A percentile compares a stretch with the other conserved stretches of the same genome.
Evolutionary conservation across 1,284 basidiomycete species (phyloP).

Genomic region (Rhodotorula mucilaginosa): DNA sequence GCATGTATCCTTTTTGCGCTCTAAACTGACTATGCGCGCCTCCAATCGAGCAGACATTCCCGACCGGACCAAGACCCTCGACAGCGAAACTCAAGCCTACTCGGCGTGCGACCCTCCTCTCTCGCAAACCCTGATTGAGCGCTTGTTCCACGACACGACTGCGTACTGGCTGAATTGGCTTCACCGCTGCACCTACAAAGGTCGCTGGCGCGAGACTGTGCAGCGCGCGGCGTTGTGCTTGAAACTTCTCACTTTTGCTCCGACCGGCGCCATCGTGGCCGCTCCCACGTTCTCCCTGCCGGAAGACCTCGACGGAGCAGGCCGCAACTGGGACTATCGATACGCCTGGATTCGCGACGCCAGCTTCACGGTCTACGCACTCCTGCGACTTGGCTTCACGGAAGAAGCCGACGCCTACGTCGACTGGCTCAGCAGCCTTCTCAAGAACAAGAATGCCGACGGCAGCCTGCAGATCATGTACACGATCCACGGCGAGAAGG

Average conservation of each 20-base stretch:
- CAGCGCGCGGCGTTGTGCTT: constrained; percentile 81
- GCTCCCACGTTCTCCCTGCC: constrained; percentile 90
- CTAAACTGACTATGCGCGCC: not conserved
- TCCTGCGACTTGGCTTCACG: constrained; percentile 85
- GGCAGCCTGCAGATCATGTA: constrained; percentile 88
- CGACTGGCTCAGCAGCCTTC: constrained; percentile 52
- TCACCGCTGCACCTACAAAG: constrained; percentile 72
- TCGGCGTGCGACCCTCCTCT: constrained; percentile 27
- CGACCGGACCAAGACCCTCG: constrained; percentile 1
- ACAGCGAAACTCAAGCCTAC: constrained; percentile 9
- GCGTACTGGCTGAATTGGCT: constrained; percentile 87
- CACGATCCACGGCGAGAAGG: constrained; percentile 76
- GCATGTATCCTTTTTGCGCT: too few species aligned
- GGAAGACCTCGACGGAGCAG: constrained; percentile 76
- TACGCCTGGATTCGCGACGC: constrained; percentile 71
- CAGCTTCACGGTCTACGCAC: constrained; percentile 84
- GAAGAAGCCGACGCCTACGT: constrained; percentile 83
- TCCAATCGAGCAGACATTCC: constrained; percentile 11
- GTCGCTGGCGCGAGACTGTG: constrained; percentile 90
- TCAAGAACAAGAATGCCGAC: constrained; percentile 61
- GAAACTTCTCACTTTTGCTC: constrained; percentile 79
- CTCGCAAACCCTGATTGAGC: constrained; percentile 11
- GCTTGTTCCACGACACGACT: constrained; percentile 61
- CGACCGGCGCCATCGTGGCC: constrained; percentile 81
- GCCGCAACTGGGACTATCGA: constrained; percentile 68